These are phyloP conservation scores for Helicostylum pulchrum DNA, from an alignment of 192 early-diverging fungal genomes.

Conservation along the genomic window DNA sequence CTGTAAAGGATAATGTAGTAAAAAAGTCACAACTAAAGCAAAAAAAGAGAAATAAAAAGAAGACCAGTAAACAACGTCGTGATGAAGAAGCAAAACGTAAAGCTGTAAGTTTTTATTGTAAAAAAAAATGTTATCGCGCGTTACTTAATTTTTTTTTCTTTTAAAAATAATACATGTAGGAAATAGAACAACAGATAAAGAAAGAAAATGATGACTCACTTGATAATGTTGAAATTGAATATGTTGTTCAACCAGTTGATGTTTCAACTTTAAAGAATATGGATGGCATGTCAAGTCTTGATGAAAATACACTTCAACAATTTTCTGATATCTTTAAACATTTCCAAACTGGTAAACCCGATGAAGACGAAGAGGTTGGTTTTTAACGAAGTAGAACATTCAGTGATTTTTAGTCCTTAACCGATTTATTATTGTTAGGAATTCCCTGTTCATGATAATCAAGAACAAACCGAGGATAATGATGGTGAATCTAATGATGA, in stretches of 20 bases:
- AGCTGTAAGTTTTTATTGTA: constrained; percentile 5
- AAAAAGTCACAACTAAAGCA: constrained; percentile 13
- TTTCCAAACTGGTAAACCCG: constrained; percentile 26
- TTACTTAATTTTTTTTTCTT: not conserved
- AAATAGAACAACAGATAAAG: not conserved
- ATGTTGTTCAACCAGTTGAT: constrained; percentile 32
- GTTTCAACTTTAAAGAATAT: constrained; percentile 10
- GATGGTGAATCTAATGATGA: constrained; percentile 25
- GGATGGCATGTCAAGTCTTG: constrained; percentile 12
- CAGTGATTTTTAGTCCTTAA: not conserved
- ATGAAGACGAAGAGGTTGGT: constrained; percentile 21
- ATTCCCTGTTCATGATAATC: not conserved
- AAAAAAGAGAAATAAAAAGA: constrained; percentile 25
- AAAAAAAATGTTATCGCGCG: too few relatives aligned
- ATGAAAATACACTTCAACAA: constrained; percentile 24
- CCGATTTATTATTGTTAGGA: not conserved
- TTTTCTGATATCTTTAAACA: constrained; percentile 34
- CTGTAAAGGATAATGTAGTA: constrained; percentile 8
- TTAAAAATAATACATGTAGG: not conserved
- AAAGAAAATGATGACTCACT: constrained; percentile 18
- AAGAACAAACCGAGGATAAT: constrained; percentile 14
- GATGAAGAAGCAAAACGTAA: constrained; percentile 17
- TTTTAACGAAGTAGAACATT: not conserved
- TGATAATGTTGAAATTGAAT: constrained; percentile 37
- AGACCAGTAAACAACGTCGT: constrained; percentile 19